Evolutionary conservation across 805 yeast genomes (phyloP), one percentile per base, ranked within the genome.

Genomic region (Ogataea polymorpha): DNA sequence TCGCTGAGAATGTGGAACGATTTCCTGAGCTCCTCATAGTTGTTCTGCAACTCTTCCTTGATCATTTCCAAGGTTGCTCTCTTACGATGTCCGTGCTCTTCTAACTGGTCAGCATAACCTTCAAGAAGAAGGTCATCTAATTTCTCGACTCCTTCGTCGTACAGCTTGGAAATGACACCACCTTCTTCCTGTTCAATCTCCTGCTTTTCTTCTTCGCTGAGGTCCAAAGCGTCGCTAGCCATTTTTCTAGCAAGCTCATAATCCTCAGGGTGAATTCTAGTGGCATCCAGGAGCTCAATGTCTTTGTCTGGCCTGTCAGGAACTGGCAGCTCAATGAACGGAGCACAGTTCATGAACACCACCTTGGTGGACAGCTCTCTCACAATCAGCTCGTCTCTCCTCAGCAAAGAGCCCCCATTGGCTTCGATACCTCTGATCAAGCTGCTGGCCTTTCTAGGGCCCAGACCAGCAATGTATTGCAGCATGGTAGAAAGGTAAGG

Each of bases 191-290:
- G 90, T 59, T 93, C 98, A 58, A 88, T 95, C 32, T 56, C 65
- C 25, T 53, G 58, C 34, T 57, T 87, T 50, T 89, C 96, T 62
- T 91, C 98, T 55, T 95, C 99, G 54, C 89, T 96, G 49, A 90
- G 75, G 60, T 91, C 99, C 50, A 93, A 73, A 2, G 99, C 98
- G 69, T 93, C 99, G 2, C 96, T 93, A 6, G 97, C 98, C 90
- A 93, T 93, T 62, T 93, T 93, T 37, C 93, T 79, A 3, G 97
- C 98, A 52, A 93, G 72, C 49, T 87, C 96, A 61, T 93, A 93
- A 66, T 93, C 99, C 64, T 93, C 98, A 6, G 98, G 98, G 56
- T 93, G 99, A 34, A 93, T 89, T 67, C 99, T 78, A 0, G 99
- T 93, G 37, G 93, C 90, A 62, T 93, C 99, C 51, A 93, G 72